phyloP scores from a whole-genome alignment of 2,329 filamentous ascomycete species.

The Paecilomyces sp. region DNA sequence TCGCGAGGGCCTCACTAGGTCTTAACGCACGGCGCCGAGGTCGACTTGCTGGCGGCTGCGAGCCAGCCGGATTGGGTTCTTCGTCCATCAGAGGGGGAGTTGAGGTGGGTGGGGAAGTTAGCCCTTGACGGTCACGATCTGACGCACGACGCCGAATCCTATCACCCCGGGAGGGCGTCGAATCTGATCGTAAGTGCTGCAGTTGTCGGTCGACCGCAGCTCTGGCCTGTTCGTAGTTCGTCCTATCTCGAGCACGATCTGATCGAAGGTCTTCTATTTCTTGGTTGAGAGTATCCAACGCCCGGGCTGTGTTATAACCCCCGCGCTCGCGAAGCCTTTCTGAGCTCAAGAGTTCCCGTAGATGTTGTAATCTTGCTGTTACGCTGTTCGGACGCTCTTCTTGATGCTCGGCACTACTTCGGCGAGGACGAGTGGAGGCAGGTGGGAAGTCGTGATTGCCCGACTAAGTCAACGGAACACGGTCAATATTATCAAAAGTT shows the following conservation, averaged over 20 bases:
- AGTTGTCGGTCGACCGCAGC: slow-evolving; percentile 18
- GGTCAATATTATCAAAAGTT: slow-evolving; percentile 13
- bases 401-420: slow-evolving; percentile 15
- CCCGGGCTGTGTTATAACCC: slow-evolving; percentile 22
- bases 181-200: slow-evolving; percentile 13
- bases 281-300: slow-evolving; percentile 31
- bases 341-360: slow-evolving; percentile 31
- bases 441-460: slow-evolving; percentile 37
- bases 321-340: slow-evolving; percentile 21
- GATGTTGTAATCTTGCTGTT: slow-evolving; percentile 23
- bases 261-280: slow-evolving; percentile 28
- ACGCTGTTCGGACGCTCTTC: slow-evolving; percentile 14
- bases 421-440: slow-evolving; percentile 25
- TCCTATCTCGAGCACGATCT: slow-evolving; percentile 16
- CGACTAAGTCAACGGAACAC: slow-evolving; percentile 22
- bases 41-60: slow-evolving; percentile 9
- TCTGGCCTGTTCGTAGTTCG: slow-evolving; percentile 18
- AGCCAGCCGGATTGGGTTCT: slow-evolving; percentile 10
- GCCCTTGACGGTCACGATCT: slow-evolving; percentile 7
- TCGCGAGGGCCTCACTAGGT: slow-evolving; percentile 16
- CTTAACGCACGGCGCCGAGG: slow-evolving; percentile 15
- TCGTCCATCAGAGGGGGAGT: slow-evolving; percentile 10
- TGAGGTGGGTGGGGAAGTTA: slow-evolving; percentile 8
- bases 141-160: slow-evolving; percentile 8
- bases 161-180: slow-evolving; percentile 5